Evolutionary conservation across 805 yeast species (phyloP), one percentile per base, ranked within the genome.

Genomic region (Komagataella pastoris): DNA sequence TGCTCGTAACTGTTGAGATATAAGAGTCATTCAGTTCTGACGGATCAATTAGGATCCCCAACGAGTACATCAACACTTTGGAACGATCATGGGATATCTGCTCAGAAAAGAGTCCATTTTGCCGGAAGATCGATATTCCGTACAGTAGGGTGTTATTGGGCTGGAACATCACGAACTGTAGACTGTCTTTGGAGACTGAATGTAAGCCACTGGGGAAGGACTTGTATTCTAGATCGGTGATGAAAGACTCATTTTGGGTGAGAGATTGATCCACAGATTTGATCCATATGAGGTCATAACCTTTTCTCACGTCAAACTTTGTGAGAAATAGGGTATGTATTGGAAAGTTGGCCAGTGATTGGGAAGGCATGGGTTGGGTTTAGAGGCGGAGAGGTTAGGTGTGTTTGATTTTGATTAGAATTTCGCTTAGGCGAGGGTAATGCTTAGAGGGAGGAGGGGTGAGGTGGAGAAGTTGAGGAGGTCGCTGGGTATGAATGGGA

Each of bases 141-240:
- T 73, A 71, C n/a, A 65, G 50, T 10, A 66, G 52, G 0, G 57
- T 54, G n/a, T 57, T 24, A 3, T 48, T 51, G 7, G 70, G 66
- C 6, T 69, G 62, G n/a, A 30, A 30, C 40, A 30, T 30, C 2
- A 71, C 73, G 63, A 83, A 82, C 50, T 77, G 75, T 1, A 83
- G 69, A 1, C 77, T 74, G 58, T 83, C 89, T 12, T 58, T 52
- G 18, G 63, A 61, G 2, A 70, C 68, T 12, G 76, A 71, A 58
- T 83, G 89, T 2, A 81, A 66, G 1, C 90, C 88, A 0, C 87
- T 80, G 0, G 89, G 89, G 47, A 83, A 64, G n/a, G 81, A 69
- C 56, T 79, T 77, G 64, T 74, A 83, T 62, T 83, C 89, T 3
- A 83, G 59, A 10, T 75, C 74, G 0, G 69, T 55, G 14, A 61